Percentiles rank a stretch among this genome's conserved stretches.
phyloP scores from a whole-genome alignment of 768 basidiomycete species.

The Mycena floridula region DNA sequence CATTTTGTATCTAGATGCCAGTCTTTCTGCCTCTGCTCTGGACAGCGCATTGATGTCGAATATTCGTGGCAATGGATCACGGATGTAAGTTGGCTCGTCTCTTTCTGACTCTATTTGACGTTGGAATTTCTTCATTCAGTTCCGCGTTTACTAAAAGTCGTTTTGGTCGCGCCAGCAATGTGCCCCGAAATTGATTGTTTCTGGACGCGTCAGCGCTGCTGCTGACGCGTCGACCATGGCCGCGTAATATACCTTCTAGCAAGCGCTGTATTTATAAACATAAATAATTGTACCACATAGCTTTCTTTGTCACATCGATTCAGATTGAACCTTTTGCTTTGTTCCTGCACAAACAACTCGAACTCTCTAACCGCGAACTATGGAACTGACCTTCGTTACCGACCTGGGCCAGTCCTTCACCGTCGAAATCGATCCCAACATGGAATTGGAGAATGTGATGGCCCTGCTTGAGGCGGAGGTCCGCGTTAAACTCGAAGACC shows the following conservation, averaged over 20 bases:
- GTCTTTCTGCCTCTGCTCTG: constrained; percentile 71
- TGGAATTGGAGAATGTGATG: constrained; percentile 91
- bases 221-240: neutral
- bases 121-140: constrained; percentile 13
- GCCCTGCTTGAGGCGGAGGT: constrained; percentile 96
- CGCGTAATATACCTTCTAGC: neutral
- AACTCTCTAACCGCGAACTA: constrained; percentile 20
- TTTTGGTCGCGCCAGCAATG: neutral
- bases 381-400: constrained; percentile 70
- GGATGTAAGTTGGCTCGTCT: constrained; percentile 49
- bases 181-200: neutral
- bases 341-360: no score
- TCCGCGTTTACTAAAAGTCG: constrained; percentile 22
- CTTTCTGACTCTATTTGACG: neutral
- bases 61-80: constrained; percentile 58
- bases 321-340: no score
- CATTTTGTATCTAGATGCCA: constrained; percentile 43
- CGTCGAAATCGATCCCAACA: constrained; percentile 83
- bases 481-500: constrained; percentile 19
- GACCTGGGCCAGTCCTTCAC: constrained; percentile 58
- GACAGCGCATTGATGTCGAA: constrained; percentile 80
- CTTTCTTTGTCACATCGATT: neutral
- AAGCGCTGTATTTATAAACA: neutral
- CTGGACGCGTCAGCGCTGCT: neutral
- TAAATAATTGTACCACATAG: no score